Conservation (phyloP, 2,329 filamentous ascomycete genomes). For the Helotiales sp. region DNA sequence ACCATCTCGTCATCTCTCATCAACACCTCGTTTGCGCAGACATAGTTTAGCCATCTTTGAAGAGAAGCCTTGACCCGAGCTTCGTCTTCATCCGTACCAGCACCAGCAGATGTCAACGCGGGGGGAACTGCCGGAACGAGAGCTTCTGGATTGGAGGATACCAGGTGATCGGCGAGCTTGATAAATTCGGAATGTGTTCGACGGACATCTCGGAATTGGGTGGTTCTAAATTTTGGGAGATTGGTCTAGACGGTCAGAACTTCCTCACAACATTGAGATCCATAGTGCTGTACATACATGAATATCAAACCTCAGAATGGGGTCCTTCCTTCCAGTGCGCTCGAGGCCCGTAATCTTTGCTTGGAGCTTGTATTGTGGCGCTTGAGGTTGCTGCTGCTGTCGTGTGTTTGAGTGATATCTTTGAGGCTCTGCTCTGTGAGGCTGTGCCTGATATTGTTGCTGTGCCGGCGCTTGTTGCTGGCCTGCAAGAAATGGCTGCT, state of each 20-base stretch:
- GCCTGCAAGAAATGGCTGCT: conserved; percentile 42
- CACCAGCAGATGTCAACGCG: conserved; percentile 91
- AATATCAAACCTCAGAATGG: conserved; percentile 92
- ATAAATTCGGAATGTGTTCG: conserved; percentile 94
- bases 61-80: conserved; percentile 83
- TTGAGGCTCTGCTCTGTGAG: conserved; percentile 43
- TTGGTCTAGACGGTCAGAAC: conserved; percentile 72
- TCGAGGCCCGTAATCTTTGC: conserved; percentile 95
- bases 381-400: conserved; percentile 51
- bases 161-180: conserved; percentile 94
- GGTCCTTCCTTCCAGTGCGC: conserved; percentile 92
- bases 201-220: conserved; percentile 96
- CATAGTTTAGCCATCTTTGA: conserved; percentile 93
- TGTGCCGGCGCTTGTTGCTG: conserved; percentile 26
- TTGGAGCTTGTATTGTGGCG: conserved; percentile 82
- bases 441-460: conserved; percentile 43
- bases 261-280: background rate
- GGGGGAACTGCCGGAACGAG: conserved; percentile 93
- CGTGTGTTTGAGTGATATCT: conserved; percentile 41
- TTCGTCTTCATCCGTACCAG: conserved; percentile 96
- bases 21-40: conserved; percentile 89
- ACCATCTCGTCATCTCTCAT: conserved; percentile 97
- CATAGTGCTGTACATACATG: conserved; percentile 64
- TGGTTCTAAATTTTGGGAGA: conserved; percentile 96
- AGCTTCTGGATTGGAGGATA: conserved; percentile 96